phyloP scores from a whole-genome alignment of 331 rosid genomes.

The Malus hybrid region DNA sequence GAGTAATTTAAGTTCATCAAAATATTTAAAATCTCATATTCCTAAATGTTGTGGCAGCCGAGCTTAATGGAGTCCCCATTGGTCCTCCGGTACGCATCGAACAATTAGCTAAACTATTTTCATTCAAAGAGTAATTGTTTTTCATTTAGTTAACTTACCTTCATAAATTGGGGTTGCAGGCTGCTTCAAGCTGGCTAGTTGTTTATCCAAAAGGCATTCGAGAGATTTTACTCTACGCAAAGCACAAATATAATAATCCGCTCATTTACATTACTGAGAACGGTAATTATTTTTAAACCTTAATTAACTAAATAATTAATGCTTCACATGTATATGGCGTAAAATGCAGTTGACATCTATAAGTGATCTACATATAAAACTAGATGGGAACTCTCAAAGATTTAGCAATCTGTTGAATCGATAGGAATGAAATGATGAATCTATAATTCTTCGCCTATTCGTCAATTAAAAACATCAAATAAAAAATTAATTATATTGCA shows the following conservation, averaged over 20 bases:
- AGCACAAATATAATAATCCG: not conserved
- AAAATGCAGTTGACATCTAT: too few species aligned
- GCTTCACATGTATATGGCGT: too few species aligned
- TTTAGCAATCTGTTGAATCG: too few species aligned
- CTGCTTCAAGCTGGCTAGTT: not conserved
- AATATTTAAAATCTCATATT: not conserved
- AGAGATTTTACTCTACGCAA: not conserved
- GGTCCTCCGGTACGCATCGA: not conserved
- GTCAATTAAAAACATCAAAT: too few species aligned
- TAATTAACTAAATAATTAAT: too few species aligned
- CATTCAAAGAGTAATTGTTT: not conserved
- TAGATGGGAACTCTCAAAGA: too few species aligned
- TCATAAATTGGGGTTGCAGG: not conserved
- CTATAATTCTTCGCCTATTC: too few species aligned
- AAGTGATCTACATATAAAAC: too few species aligned
- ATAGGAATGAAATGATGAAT: too few species aligned
- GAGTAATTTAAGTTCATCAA: not conserved
- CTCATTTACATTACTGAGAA: not conserved
- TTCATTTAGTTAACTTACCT: not conserved
- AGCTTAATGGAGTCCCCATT: not conserved
- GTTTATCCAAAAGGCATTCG: not conserved
- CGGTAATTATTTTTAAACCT: not conserved
- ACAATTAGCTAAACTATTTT: not conserved
- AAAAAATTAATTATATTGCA: too few species aligned
- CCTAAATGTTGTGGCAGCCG: not conserved